A percentile compares a stretch with the other conserved stretches of the same genome.
Conservation (phyloP, 805 yeast species). For the Spathaspora girioi region DNA sequence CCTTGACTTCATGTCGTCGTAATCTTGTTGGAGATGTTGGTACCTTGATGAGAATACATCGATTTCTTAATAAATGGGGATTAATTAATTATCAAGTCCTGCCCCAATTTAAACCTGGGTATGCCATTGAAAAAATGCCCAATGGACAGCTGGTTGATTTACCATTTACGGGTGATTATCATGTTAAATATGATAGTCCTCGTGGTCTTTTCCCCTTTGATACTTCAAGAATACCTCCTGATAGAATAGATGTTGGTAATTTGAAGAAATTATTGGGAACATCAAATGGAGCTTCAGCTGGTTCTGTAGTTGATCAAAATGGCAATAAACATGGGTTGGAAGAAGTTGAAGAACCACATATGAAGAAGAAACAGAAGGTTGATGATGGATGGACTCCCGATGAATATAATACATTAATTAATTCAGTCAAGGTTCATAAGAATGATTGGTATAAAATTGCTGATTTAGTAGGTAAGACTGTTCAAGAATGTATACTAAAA, state of each 20-base stretch:
- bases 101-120: conserved; percentile 66
- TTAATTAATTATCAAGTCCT: conserved; percentile 88
- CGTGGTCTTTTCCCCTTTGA: conserved; percentile 91
- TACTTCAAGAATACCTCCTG: conserved; percentile 65
- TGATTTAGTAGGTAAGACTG: conserved; percentile 56
- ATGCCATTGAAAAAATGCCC: conserved; percentile 48
- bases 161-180: conserved; percentile 73
- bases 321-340: conserved; percentile 6
- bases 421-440: conserved; percentile 57
- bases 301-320: conserved; percentile 4
- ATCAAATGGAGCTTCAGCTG: conserved; percentile 1
- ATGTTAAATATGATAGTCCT: conserved; percentile 81
- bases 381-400: conserved; percentile 61
- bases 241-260: conserved; percentile 39
- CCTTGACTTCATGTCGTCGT: conserved; percentile 88
- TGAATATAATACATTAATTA: conserved; percentile 57
- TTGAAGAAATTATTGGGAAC: conserved; percentile 23
- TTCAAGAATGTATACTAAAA: conserved; percentile 76
- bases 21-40: conserved; percentile 91
- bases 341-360: conserved; percentile 1
- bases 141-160: conserved; percentile 47
- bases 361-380: conserved; percentile 12
- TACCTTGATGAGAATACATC: conserved; percentile 77
- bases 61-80: conserved; percentile 88
- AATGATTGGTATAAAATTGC: conserved; percentile 82